Evolutionary conservation across 176 grass and related monocot genomes (phyloP).

Genomic region (Elymus sibiricus): DNA sequence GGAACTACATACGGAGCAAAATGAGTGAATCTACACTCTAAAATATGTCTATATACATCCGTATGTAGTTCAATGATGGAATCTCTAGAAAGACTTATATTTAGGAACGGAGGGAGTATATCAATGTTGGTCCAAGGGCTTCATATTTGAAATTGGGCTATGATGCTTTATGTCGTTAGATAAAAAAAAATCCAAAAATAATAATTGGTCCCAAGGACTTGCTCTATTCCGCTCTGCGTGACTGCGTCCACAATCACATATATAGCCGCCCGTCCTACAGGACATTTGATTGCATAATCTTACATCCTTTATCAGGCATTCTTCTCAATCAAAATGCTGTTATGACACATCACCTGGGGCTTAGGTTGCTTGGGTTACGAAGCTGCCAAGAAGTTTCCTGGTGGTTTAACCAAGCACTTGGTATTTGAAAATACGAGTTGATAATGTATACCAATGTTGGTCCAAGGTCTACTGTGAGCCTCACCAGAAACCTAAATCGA

Average conservation of each 20-base stretch:
- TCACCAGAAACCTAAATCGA: not conserved
- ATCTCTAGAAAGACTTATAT: too few relatives aligned
- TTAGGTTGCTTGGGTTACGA: not conserved
- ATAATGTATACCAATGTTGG: not conserved
- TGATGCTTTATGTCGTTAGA: too few relatives aligned
- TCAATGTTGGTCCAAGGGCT: too few relatives aligned
- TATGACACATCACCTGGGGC: not conserved
- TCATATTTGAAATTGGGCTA: too few relatives aligned
- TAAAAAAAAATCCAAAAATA: too few relatives aligned
- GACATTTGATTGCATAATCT: not conserved
- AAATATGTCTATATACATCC: too few relatives aligned
- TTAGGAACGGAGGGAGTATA: too few relatives aligned
- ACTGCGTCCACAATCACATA: not conserved
- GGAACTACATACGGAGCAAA: too few relatives aligned
- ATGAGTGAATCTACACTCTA: too few relatives aligned
- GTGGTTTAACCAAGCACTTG: not conserved
- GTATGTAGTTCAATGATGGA: too few relatives aligned
- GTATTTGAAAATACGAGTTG: not conserved
- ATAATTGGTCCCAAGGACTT: too few relatives aligned
- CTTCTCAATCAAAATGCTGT: not conserved
- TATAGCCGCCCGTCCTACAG: not conserved
- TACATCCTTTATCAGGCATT: not conserved
- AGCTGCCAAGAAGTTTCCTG: not conserved
- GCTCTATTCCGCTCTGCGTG: not conserved
- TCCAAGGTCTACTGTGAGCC: not conserved